Evolutionary conservation across 1,284 basidiomycete genomes (phyloP), one percentile per base, ranked within the genome.

Genomic region (Bondarzewia mesenterica): DNA sequence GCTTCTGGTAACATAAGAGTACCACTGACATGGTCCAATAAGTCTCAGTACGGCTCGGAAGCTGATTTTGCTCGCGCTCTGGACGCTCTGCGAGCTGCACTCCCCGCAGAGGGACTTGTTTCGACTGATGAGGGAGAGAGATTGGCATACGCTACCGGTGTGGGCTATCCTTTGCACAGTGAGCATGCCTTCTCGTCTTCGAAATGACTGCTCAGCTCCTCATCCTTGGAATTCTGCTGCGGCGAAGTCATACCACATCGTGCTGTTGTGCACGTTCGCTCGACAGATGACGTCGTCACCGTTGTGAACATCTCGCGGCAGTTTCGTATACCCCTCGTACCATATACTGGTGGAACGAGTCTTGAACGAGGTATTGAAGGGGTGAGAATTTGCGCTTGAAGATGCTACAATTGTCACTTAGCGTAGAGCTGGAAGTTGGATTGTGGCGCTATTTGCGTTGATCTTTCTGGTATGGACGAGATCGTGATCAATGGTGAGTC

Each of bases 391-490:
- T 32, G 29, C 29, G 40, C 29, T 22, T 22, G 12, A n/a, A 43
- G 7, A 7, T 29, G 14, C 26, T 25, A 36, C 14, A n/a, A 46
- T 29, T 15, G 8, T 3, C 18, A 7, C 12, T 36, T 21, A 25
- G 5, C 7, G 12, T 37, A 7, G 22, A n/a, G 12, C 1, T 15
- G 16, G 23, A 6, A 46, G 35, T 50, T 83, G 79, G 66, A 69
- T 63, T 50, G 73, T 47, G 88, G 89, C 10, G 83, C 88, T 5
- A 90, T 95, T 50, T 92, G 87, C 52, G 69, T 97, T 21, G 93
- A 97, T 64, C 70, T 97, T 66, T 81, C 80, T 1, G 68, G 68
- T 12, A 97, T 98, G 94, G 80, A 93, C 64, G 76, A 78, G 52
- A 87, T 97, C 45, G 59, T 95, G 15, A 81, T 93, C 43, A 77